Conservation (phyloP, 2,329 filamentous ascomycete species). For the Hortaea werneckii region DNA sequence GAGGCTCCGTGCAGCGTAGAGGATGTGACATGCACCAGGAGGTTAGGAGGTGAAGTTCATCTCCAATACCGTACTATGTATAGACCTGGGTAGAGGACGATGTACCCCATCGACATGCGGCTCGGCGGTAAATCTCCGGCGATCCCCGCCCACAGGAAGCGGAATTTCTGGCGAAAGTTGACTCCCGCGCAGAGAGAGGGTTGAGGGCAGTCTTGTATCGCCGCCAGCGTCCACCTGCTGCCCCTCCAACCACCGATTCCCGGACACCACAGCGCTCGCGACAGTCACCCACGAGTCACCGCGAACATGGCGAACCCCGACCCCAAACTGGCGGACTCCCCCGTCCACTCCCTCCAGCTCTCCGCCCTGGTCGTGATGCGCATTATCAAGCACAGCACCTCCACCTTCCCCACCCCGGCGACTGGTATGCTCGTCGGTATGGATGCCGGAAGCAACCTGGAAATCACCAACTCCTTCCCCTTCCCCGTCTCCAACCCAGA, state of each 20-base stretch:
- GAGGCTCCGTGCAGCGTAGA: too few species aligned
- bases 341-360: conserved; percentile 63
- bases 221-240: too few species aligned
- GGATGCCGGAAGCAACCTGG: conserved; percentile 70
- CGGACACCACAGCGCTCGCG: too few species aligned
- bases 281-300: not conserved
- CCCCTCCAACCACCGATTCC: too few species aligned
- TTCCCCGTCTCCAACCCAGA: conserved; percentile 68
- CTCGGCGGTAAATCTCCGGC: not conserved
- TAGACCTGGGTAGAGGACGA: too few species aligned
- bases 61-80: too few species aligned
- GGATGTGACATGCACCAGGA: too few species aligned
- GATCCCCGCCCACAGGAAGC: not conserved
- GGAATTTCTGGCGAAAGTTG: not conserved
- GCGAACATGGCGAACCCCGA: not conserved
- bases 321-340: conserved; percentile 38
- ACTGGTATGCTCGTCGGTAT: conserved; percentile 90
- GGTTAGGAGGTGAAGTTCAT: too few species aligned
- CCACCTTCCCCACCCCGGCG: conserved; percentile 76
- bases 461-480: conserved; percentile 91
- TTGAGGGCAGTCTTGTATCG: too few species aligned
- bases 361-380: conserved; percentile 97
- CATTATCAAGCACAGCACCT: conserved; percentile 90
- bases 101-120: not conserved
- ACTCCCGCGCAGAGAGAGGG: too few species aligned